Base-by-base conservation (phyloP, 805 yeast genomes). In the Starmerella vaccinii region DNA sequence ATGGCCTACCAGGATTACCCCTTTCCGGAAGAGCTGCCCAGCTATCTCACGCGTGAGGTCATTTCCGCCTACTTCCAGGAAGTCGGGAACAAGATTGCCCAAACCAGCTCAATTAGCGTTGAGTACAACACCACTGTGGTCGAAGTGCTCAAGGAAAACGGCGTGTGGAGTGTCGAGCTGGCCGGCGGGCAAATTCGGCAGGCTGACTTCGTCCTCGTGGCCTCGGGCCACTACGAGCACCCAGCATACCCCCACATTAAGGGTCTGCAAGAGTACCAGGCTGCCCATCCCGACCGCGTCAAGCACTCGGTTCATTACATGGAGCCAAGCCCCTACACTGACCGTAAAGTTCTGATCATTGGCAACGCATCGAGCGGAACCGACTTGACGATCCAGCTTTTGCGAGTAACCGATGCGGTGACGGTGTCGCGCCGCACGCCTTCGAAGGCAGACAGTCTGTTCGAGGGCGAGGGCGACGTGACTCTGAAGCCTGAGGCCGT, bases 351-450 rank as follows among this genome's bases (percentile, higher is more conserved):
- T 12, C 63, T 84, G 41, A 73, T 84, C 5, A 76, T 85, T 18
- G 95, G 94, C 0, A 81, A 80, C 59, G 78, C 82, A 10, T 82
- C 90, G 2, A 79, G 87, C 24, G 95, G 89, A 19, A 75, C 77
- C 24, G 95, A 87, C 61, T 69, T 84, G 30, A 76, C 86, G 1
- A 73, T 72, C 49, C 88, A 83, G 61, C 61, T 80, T 16, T 75
- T 80, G 1, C 68, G 70, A 2, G 59, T 50, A 2, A 66, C 76
- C 37, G 65, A 71, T 13, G 52, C 59, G 46, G 68, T 80, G 13
- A 72, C 74, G 58, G 72, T 77, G 53, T 73, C 80, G 16, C 67
- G 71, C 10, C 67, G 84, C 54, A 72, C 39, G 1, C 55, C 34
- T 5, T 77, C 77, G 1, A 59, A 66, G 30, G 70, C 69, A 53